phyloP scores from a whole-genome alignment of 352 stramenopile genomes.

The Phytophthora hybrid region DNA sequence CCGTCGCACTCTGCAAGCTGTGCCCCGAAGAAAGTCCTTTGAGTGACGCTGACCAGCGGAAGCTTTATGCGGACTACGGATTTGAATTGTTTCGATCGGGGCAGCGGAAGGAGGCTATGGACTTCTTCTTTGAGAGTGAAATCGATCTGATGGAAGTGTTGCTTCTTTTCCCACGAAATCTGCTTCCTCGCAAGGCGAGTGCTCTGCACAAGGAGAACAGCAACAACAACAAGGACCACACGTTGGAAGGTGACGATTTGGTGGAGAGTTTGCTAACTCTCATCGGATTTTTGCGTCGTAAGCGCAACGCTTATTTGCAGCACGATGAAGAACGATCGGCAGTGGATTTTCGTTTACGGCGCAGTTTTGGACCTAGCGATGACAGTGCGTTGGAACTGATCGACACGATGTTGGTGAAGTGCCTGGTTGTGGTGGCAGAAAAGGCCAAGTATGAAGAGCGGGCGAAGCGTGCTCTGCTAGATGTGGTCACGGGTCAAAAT shows the following conservation, averaged over 20 bases:
- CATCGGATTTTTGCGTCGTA: slow-evolving; percentile 59
- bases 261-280: slow-evolving; percentile 63
- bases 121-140: slow-evolving; percentile 62
- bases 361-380: slow-evolving; percentile 23
- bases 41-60: slow-evolving; percentile 55
- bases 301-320: slow-evolving; percentile 43
- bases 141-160: slow-evolving; percentile 71
- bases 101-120: slow-evolving; percentile 54
- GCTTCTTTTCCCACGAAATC: slow-evolving; percentile 70
- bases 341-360: slow-evolving; percentile 6
- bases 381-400: slow-evolving; percentile 59
- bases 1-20: slow-evolving; percentile 68
- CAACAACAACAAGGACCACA: slow-evolving; percentile 28
- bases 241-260: slow-evolving; percentile 56
- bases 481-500: slow-evolving; percentile 63
- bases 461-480: slow-evolving; percentile 57
- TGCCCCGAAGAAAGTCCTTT: slow-evolving; percentile 76
- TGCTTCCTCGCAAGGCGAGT: slow-evolving; percentile 66
- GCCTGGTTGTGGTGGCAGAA: slow-evolving; percentile 73
- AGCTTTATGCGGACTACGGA: slow-evolving; percentile 68
- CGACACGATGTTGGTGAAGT: slow-evolving; percentile 87
- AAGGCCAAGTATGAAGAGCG: slow-evolving; percentile 43
- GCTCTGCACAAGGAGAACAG: slow-evolving; percentile 41
- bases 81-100: slow-evolving; percentile 59
- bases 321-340: slow-evolving; percentile 10